Base-by-base conservation (phyloP, 2,329 filamentous ascomycete genomes). In the Fusarium phyllophilum region DNA sequence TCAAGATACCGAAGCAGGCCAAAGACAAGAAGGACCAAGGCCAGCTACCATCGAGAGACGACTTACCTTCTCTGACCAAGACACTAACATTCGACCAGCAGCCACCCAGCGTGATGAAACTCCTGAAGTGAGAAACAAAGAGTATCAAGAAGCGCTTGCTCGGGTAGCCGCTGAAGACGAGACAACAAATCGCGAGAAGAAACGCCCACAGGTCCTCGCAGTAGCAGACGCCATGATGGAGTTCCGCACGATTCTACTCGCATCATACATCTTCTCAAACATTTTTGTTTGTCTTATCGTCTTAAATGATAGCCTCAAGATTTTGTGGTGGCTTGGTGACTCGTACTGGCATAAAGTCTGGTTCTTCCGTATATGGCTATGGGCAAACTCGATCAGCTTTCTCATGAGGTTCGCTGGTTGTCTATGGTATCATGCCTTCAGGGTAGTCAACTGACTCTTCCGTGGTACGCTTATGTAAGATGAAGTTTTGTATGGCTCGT, bases 201-300 rank as follows among this genome's bases (percentile, higher is more conserved):
- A 36, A 1, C 17, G 29, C 0, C 46, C 61, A 2, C 9, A 36
- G 18, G 22, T 49, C 0, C 15, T 64, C 11, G 61, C 39, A 3
- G 31, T 24, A 11, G 45, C 42, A 14, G 61, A 67, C 4, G 45
- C 64, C 8, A n/a, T 67, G 26, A 45, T 67, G 33, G 61, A 67
- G 8, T 67, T 67, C 5, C 64, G 64, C n/a, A 67, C 64, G 1
- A 59, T 67, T 8, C 20, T 67, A 4, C 51, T 67, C 1, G 64
- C 61, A 0, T 51, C 51, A 3, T 67, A 67, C n/a, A 59, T 66
- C 0, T 67, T 67, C 31, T 67, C 61, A 8, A 67, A 66, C 2
- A 58, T 66, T 2, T 66, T 67, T 0, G 39, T 67, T 5, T 67
- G 64, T 8, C 61, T 66, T 0, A 26, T 67, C 5, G 62, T 67